Evolutionary conservation across 345 rosid genomes (phyloP), one percentile per base, ranked within the genome.

Genomic region (Gossypium sturtianum): DNA sequence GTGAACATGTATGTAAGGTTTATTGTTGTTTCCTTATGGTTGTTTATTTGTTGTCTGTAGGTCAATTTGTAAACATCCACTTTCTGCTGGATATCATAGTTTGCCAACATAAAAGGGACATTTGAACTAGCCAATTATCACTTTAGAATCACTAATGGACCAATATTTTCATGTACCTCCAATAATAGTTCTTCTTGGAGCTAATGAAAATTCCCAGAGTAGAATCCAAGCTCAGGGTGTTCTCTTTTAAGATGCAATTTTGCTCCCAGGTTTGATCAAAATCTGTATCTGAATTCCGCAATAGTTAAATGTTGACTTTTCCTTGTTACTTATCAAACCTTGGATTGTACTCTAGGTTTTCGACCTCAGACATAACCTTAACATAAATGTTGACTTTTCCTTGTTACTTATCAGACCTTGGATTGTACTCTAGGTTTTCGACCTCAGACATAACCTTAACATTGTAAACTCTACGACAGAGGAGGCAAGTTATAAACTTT

Each of bases 191-290:
- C 82, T 94, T 94, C 84, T 75, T 89, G 74, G 98, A 92, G 90
- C 80, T 94, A 74, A 89, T 92, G 94, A 84, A 87, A 88, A 92
- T 94, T 65, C 93, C 98, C 52, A 87, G 97, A 77, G 91, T 89
- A 62, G 98, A 94, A 79, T 83, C 92, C 71, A 94, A 94, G 87
- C 93, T 94, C 81, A 88, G 97, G 75, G 95, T 94, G 72, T 94
- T 92, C 82, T 88, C 95, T 67, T 92, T 94, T 81, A 94, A 92
- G 85, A 89, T 88, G 66, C 98, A 92, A 87, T 94, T 94, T 72
- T 51, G 23, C 63, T 76, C 88, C 72, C 97, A 94, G 97, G 98
- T 94, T 60, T 77, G 83, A 45, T 73, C 70, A 75, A 70, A 74
- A 66, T 44, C 43, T 52, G 52, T 16, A 73, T 75, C 53, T 29